Evolutionary conservation across 1,284 basidiomycete genomes (phyloP).

Genomic region (Puccinia hordei): DNA sequence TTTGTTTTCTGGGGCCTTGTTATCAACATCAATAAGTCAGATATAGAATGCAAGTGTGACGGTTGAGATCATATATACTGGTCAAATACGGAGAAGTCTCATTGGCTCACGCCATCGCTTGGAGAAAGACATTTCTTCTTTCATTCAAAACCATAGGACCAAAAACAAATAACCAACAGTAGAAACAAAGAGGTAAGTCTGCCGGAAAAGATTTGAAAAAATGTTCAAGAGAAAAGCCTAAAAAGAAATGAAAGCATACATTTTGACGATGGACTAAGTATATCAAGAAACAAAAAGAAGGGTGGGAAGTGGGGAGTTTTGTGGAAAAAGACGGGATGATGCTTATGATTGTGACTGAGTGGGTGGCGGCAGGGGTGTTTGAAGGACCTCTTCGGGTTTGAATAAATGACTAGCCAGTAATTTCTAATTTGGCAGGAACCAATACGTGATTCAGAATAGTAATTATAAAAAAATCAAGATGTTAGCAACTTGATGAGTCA

Average conservation of each 20-base stretch:
- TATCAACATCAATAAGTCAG: too few relatives aligned
- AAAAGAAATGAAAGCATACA: not conserved
- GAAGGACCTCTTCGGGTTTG: constrained; percentile 17
- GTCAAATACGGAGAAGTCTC: too few relatives aligned
- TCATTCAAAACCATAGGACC: not conserved
- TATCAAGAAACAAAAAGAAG: constrained; percentile 8
- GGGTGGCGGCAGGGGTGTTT: not conserved
- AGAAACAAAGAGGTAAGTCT: not conserved
- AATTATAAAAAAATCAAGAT: not conserved
- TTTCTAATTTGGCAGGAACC: constrained; percentile 16
- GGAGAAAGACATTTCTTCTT: too few relatives aligned
- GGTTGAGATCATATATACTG: too few relatives aligned
- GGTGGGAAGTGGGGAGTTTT: not conserved
- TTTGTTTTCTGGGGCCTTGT: too few relatives aligned
- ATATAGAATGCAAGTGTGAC: too few relatives aligned
- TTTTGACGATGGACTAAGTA: not conserved
- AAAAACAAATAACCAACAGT: not conserved
- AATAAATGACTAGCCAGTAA: constrained; percentile 26
- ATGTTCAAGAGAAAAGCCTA: not conserved
- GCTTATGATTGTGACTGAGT: not conserved
- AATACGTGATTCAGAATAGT: not conserved
- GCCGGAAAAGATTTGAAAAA: not conserved
- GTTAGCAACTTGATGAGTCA: not conserved
- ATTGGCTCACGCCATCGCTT: too few relatives aligned
- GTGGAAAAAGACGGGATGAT: too few relatives aligned